Base-by-base conservation (phyloP, 495 filamentous ascomycete genomes). In the Penicillium cinerascens region DNA sequence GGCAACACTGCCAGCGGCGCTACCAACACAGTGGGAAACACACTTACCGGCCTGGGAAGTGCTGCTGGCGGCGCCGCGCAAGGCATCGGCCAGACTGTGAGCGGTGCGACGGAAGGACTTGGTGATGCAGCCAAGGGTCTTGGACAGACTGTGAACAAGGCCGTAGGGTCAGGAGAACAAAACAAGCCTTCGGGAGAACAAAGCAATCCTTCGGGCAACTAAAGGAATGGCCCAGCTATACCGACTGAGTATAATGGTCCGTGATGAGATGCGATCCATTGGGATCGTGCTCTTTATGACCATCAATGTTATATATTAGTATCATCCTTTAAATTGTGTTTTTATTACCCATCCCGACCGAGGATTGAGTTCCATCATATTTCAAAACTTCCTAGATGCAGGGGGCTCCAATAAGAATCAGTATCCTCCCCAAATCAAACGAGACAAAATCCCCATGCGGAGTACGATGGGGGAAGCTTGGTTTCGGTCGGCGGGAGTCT, bases 41-140 rank as follows among this genome's bases (percentile, higher is more conserved):
- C 54, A 2, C 38, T 65, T 9, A 49, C 55, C 23, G 60, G 60
- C 10, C 38, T 63, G 17, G 59, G 59, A 6, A 53, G 55, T 18
- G 59, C 59, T 13, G 47, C 55, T 18, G 59, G 59, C 17, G 46
- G 51, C 21, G 56, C 49, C 11, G 49, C 52, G 15, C 23, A 49
- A 25, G 61, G 61, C 2, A 40, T 59, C 4, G 61, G 61, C n/a
- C 51, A 65, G 18, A 65, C 61, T 6, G 59, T 61, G 3, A 50
- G 51, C 13, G 58, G 55, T n/a, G 58, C 52, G 7, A 47, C 26
- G 17, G 39, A 65, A 36, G 61, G 58, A 0, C 52, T 65, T 11
- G 61, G 61, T 3, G 56, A 56, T 47, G 50, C 61, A n/a, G 46
- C 61, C 21, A 54, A 55, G 41, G 59, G 62, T 3, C 49, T 55